Evolutionary conservation across 129 eudicot species (phyloP), one percentile per base, ranked within the genome.

Genomic region (Apium graveolens): DNA sequence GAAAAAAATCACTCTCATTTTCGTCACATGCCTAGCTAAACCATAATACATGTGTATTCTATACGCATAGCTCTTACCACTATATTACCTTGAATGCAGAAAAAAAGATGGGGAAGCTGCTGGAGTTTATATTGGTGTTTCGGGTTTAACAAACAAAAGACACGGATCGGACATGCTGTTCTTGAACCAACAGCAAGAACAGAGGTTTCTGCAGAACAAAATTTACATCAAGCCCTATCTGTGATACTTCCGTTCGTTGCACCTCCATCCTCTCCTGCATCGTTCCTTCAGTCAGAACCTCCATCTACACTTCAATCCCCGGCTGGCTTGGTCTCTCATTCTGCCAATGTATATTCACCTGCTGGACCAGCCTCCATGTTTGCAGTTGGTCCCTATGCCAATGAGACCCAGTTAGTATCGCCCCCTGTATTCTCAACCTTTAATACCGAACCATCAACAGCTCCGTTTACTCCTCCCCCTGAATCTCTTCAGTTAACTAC

Each of bases 231-330:
- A 78, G 63, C 91, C 26, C 75, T 91, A 37, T 81, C 91, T 17
- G 70, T 81, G 29, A 74, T 78, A 4, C 81, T 88, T 34, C 97
- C 99, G 11, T 91, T 95, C 39, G 82, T 83, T 29, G 99, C 97
- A n/a, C 99, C 99, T 7, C 99, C 99, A 12, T 95, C 99, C 29
- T 95, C 99, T 41, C 99, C 99, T 14, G 97, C 96, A 37, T 95
- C 99, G 70, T 92, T 90, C 81, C 88, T 92, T 42, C 96, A 87
- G 29, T 95, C 99, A 9, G 99, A 86, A 78, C 92, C 97, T 79
- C 92, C 90, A 9, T 95, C 99, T 0, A 89, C 87, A 45, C 74
- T 88, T 51, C 96, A 90, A 29, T 92, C 97, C 20, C 99, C 99
- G 21, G 86, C 86, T 37, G 94, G 91, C 70, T 71, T 81, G 63